Percentiles rank a stretch among this genome's conserved stretches.
Evolutionary conservation across 192 early-diverging fungal species (phyloP).

Genomic region (Linnemannia schmuckeri): DNA sequence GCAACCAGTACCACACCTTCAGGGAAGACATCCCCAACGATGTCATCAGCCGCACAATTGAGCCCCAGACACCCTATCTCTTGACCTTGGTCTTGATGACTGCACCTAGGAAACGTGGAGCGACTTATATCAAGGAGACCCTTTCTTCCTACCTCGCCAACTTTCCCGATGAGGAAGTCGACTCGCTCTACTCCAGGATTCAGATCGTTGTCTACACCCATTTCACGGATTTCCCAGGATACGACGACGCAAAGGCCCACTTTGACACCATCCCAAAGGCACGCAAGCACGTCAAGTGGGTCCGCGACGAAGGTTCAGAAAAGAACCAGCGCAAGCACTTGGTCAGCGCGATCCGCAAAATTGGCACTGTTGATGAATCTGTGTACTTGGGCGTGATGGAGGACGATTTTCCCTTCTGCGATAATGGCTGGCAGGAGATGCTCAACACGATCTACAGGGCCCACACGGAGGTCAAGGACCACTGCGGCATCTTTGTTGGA

Average conservation of each 20-base stretch:
- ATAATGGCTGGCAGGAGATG: conserved; percentile 61
- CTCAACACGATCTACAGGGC: conserved; percentile 64
- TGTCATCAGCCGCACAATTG: conserved; percentile 36
- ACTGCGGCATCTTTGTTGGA: conserved; percentile 69
- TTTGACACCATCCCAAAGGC: conserved; percentile 57
- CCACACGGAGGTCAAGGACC: conserved; percentile 54
- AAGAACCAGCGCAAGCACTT: conserved; percentile 67
- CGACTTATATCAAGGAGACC: conserved; percentile 60
- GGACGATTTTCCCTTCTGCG: conserved; percentile 70
- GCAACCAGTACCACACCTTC: conserved; percentile 41
- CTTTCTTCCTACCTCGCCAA: conserved; percentile 62
- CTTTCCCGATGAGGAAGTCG: conserved; percentile 56
- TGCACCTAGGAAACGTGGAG: conserved; percentile 60
- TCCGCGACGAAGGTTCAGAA: conserved; percentile 60
- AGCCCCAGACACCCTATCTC: conserved; percentile 55
- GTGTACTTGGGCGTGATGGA: conserved; percentile 65
- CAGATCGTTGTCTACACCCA: conserved; percentile 67
- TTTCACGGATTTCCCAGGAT: conserved; percentile 62
- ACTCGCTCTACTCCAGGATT: conserved; percentile 61
- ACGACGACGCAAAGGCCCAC: conserved; percentile 49
- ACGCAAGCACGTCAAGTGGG: conserved; percentile 62
- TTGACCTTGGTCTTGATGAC: conserved; percentile 67
- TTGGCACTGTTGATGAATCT: conserved; percentile 40
- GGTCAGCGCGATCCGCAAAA: conserved; percentile 56
- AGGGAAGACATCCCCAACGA: conserved; percentile 25